A percentile compares a stretch with the other conserved stretches of the same genome.
Evolutionary conservation across 768 basidiomycete species (phyloP).

Genomic region (Leccinum disarticulatum): DNA sequence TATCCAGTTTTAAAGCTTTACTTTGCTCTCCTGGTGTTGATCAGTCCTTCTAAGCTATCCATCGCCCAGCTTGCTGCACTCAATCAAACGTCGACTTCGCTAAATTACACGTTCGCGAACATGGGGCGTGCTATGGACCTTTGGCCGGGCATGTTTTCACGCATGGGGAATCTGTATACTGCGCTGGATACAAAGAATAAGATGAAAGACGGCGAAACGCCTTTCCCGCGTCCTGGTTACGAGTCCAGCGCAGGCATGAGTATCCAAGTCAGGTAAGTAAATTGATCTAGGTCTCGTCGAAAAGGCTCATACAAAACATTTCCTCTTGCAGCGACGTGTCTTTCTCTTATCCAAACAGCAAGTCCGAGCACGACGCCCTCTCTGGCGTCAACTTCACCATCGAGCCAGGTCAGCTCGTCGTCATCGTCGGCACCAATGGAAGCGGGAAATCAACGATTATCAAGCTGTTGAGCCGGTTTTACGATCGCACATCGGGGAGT

Average conservation of each 20-base stretch:
- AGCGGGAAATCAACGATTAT: constrained; percentile 39
- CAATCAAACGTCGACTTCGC: constrained; percentile 23
- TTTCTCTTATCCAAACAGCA: constrained; percentile 51
- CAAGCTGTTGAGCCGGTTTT: constrained; percentile 40
- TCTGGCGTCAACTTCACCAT: constrained; percentile 31
- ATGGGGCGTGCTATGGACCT: constrained; percentile 6
- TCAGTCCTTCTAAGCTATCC: constrained; percentile 27
- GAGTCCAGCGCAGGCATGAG: constrained; percentile 15
- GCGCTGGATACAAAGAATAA: constrained; percentile 19
- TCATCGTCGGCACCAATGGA: constrained; percentile 37
- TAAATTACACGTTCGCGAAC: constrained; percentile 24
- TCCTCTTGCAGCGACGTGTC: constrained; percentile 43
- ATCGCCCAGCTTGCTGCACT: constrained; percentile 33
- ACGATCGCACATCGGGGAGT: constrained; percentile 34
- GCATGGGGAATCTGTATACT: constrained; percentile 26
- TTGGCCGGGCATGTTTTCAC: constrained; percentile 19
- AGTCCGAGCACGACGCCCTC: constrained; percentile 23
- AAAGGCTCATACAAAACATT: neutral
- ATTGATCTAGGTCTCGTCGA: neutral
- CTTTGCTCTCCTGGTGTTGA: constrained; percentile 28
- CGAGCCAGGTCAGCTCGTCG: constrained; percentile 32
- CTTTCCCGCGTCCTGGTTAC: constrained; percentile 24
- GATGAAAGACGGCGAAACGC: constrained; percentile 27
- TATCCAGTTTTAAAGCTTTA: constrained; percentile 21
- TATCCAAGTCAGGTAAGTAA: constrained; percentile 20